Evolutionary conservation across 176 grass and related monocot species (phyloP), one percentile per base, ranked within the genome.

Genomic region (Phoenix roebelenii): DNA sequence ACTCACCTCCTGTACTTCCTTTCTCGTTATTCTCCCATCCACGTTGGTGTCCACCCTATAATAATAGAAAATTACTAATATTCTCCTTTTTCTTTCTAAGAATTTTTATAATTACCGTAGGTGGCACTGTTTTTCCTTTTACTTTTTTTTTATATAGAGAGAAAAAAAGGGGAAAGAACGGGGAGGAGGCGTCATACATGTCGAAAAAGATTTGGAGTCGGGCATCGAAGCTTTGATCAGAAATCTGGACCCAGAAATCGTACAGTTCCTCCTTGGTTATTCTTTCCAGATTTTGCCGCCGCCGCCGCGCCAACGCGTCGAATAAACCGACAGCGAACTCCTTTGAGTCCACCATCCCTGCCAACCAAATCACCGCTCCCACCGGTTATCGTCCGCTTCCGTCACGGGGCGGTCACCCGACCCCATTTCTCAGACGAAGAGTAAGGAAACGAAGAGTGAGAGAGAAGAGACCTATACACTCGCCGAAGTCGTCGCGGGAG

Each of bases 171-270:
- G 35, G 7, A 44, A 57, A 54, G 48, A 64, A 15, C 9, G 24
- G 22, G 25, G 18, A 2, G 57, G 59, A 23, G 23, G 5, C 57
- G 14, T 24, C 10, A 65, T 98, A 98, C 93, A 98, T 98, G 84
- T 98, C 93, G 80, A 98, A 98, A 74, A 98, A 98, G 73, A 98
- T 92, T 76, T 98, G 93, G 66, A 98, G 93, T 0, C 93, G 82
- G n/a, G 93, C 93, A 77, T 98, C 93, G 77, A 98, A 98, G 74
- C 93, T 98, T 73, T 85, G 84, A 73, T 98, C 93, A 54, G 87
- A 92, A 58, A 98, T 98, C 79, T 98, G 93, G 62, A 98, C 69
- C 93, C 93, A 98, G 76, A 98, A 98, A 74, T 98, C 93, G 74
- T 92, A 85, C 74, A 98, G 77, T 66, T 98, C 93, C 67, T 98